Percentiles rank a stretch among this genome's conserved stretches.
phyloP scores from a whole-genome alignment of 1,284 basidiomycete species.

The Thelephora terrestris region DNA sequence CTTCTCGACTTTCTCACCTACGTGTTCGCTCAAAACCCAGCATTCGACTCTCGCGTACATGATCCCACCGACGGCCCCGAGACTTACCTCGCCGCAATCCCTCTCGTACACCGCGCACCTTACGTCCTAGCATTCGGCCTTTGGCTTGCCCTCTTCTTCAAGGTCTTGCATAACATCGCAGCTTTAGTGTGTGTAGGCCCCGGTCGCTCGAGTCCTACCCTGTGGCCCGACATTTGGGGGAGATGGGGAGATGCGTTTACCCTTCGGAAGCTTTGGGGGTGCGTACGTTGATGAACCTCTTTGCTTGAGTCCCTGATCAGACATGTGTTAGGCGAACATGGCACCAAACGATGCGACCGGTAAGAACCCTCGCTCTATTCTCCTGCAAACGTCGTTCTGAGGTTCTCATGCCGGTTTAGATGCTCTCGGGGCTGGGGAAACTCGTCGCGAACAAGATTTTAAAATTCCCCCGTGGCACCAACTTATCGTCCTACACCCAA shows the following conservation, averaged over 20 bases:
- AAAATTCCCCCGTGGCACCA: conserved; percentile 13
- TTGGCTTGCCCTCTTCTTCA: conserved; percentile 5
- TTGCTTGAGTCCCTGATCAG: background rate
- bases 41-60: too few relatives aligned
- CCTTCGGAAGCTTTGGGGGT: conserved; percentile 28
- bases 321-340: conserved; percentile 18
- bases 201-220: conserved; percentile 16
- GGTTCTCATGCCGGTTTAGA: conserved; percentile 7
- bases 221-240: conserved; percentile 27
- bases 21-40: too few relatives aligned
- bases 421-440: conserved; percentile 15
- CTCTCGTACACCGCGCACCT: background rate
- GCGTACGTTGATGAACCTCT: conserved; percentile 5
- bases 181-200: conserved; percentile 16
- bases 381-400: background rate
- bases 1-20: background rate
- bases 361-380: conserved; percentile 8
- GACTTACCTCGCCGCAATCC: background rate
- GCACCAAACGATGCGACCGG: conserved; percentile 22
- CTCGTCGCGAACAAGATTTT: conserved; percentile 7
- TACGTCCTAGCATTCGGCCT: background rate
- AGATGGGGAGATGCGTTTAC: conserved; percentile 25
- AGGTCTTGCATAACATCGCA: conserved; percentile 15
- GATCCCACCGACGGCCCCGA: too few relatives aligned
- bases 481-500: conserved; percentile 21